phyloP scores from a whole-genome alignment of 1,284 basidiomycete species.

The Leccinum huronense region DNA sequence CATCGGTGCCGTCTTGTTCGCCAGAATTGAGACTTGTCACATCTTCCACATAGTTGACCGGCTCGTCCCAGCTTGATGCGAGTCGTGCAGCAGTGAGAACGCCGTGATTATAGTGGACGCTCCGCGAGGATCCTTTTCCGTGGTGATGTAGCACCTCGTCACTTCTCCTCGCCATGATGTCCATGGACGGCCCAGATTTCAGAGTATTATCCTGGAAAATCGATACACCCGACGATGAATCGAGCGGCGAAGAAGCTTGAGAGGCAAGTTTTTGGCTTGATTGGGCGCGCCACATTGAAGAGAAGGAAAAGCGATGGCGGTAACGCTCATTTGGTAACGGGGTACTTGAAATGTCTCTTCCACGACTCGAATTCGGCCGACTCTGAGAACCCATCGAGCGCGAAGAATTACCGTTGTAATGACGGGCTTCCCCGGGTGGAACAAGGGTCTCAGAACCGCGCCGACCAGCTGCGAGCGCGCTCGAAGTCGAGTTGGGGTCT shows the following conservation, averaged over 20 bases:
- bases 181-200: constrained; percentile 22
- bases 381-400: constrained; percentile 22
- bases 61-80: constrained; percentile 63
- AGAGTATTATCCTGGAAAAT: constrained; percentile 22
- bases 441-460: constrained; percentile 22
- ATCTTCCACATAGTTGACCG: constrained; percentile 47
- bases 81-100: constrained; percentile 45
- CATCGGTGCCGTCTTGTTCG: constrained; percentile 41
- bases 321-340: constrained; percentile 23
- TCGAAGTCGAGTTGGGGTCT: constrained; percentile 19
- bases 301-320: constrained; percentile 32
- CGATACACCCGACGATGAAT: constrained; percentile 33
- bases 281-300: constrained; percentile 28
- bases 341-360: constrained; percentile 21
- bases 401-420: constrained; percentile 15
- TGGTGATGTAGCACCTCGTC: constrained; percentile 36
- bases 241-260: constrained; percentile 32
- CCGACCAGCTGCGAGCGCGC: constrained; percentile 8
- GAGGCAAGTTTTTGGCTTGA: constrained; percentile 26
- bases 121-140: constrained; percentile 23
- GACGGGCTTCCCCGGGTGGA: constrained; percentile 15
- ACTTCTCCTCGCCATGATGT: constrained; percentile 34
- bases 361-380: constrained; percentile 28
- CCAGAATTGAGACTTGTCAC: constrained; percentile 53
- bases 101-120: constrained; percentile 33